Conservation (phyloP, 768 basidiomycete species). For the Phlebiopsis flavidoalba region DNA sequence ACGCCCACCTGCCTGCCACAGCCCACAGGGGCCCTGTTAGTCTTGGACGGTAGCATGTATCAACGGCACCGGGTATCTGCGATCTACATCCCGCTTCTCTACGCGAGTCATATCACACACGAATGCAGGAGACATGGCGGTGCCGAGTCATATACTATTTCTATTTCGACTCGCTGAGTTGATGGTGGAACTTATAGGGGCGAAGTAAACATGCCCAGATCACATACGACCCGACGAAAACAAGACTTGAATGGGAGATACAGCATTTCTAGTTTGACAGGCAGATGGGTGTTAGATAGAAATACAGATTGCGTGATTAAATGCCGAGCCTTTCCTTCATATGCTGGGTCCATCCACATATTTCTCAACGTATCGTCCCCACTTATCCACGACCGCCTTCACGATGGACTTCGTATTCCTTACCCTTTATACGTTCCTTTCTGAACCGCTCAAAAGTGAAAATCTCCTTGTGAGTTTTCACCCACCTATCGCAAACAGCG, state of each 20-base stretch:
- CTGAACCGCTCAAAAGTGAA: conserved; percentile 62
- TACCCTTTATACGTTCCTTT: conserved; percentile 49
- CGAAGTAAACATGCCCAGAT: too few species aligned
- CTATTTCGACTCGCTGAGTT: too few species aligned
- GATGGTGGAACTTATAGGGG: too few species aligned
- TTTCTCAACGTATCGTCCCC: conserved; percentile 59
- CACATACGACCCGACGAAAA: too few species aligned
- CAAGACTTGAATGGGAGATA: too few species aligned
- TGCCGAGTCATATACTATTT: too few species aligned
- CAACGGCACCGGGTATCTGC: neutral
- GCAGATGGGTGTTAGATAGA: neutral
- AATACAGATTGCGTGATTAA: neutral
- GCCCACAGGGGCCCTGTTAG: neutral
- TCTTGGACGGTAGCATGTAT: neutral
- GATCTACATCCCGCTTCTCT: neutral
- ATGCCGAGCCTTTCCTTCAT: neutral
- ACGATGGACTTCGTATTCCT: conserved; percentile 75
- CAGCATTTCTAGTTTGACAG: too few species aligned
- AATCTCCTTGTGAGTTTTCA: conserved; percentile 66
- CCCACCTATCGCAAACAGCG: conserved; percentile 38
- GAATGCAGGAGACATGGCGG: neutral
- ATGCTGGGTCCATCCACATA: conserved; percentile 12
- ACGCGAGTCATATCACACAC: neutral
- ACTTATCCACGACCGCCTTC: conserved; percentile 70
- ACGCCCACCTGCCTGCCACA: neutral